Percentiles rank a stretch among this genome's conserved stretches.
phyloP scores from a whole-genome alignment of 75 land plant species.

The Selaginella tamariscina region DNA sequence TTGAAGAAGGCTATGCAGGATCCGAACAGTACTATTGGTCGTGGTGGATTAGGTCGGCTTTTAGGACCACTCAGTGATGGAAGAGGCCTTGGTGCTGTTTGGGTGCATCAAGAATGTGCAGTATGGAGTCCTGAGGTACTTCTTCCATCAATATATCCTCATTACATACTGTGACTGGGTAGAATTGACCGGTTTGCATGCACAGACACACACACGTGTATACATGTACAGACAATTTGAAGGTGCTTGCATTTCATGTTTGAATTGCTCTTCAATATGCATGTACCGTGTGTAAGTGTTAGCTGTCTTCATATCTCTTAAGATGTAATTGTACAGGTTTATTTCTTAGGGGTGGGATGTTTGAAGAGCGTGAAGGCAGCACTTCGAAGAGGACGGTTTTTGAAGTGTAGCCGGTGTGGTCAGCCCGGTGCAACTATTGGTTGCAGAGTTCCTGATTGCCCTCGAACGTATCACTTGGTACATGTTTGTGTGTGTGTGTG shows the following conservation, averaged over 20 bases:
- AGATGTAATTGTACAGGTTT: conserved; percentile 66
- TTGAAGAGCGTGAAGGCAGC: conserved; percentile 86
- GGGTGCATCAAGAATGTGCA: conserved; percentile 92
- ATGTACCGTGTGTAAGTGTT: too few relatives aligned
- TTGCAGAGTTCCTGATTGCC: conserved; percentile 94
- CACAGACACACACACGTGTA: too few relatives aligned
- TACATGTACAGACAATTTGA: too few relatives aligned
- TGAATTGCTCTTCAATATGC: too few relatives aligned
- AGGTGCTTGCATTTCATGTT: too few relatives aligned
- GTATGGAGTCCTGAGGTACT: conserved; percentile 96
- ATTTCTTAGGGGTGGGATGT: conserved; percentile 83
- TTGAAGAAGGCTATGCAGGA: neutral
- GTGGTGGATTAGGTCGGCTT: conserved; percentile 81
- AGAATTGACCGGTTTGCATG: too few relatives aligned
- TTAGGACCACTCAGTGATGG: conserved; percentile 81
- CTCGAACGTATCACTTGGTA: conserved; percentile 90
- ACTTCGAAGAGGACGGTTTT: conserved; percentile 62
- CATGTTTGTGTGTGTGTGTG: neutral
- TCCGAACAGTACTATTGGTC: neutral
- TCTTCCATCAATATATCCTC: too few relatives aligned
- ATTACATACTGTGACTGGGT: too few relatives aligned
- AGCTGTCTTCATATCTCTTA: too few relatives aligned
- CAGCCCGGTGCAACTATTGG: conserved; percentile 96
- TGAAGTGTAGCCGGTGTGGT: conserved; percentile 82
- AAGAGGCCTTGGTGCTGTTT: conserved; percentile 69